Base-by-base conservation (phyloP, 1,139 yeast species). In the Saccharomyces hybrid region DNA sequence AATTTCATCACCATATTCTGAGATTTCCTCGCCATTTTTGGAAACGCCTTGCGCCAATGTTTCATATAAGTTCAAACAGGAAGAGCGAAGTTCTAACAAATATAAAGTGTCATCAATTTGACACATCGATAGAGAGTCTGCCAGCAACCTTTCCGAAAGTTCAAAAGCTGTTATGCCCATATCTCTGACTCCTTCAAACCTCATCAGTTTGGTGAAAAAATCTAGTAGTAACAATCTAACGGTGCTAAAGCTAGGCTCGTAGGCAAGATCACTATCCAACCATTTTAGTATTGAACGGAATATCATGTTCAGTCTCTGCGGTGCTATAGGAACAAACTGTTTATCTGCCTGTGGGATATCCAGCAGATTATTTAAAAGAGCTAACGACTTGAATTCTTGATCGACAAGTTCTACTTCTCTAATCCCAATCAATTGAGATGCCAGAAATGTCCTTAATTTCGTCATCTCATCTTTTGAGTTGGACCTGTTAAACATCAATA, bases 341-440 rank as follows among this genome's bases (percentile, higher is more conserved):
- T 51, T 53, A 6, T 38, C 49, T n/a, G 46, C 42, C 8, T 49
- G 48, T 4, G 5, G 47, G 11, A 51, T 52, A 5, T 60, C 72
- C 51, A 83, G 65, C 60, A 85, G 78, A 56, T 76, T 74, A 51
- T 74, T 76, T 50, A 84, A 70, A n/a, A 82, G 64, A 0, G 82
- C 70, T 5, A 86, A 56, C 69, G 78, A 76, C 46, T 66, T 69
- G 46, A 81, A 64, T 0, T 85, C 86, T 1, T 64, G 65, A 1
- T 63, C 54, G 5, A 76, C 55, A 11, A 82, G 74, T 29, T 77
- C 77, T 1, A 71, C 64, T 1, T 75, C 63, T 50, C 71, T 75
- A 1, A 78, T 72, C 0, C 89, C 88, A 53, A 86, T 72, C 31
- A 86, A 68, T 58, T 84, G 90, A 1, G 91, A 82, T 9, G 83